Evolutionary conservation across 495 filamentous ascomycete species (phyloP).

Genomic region (Lineolata rhizophorae): DNA sequence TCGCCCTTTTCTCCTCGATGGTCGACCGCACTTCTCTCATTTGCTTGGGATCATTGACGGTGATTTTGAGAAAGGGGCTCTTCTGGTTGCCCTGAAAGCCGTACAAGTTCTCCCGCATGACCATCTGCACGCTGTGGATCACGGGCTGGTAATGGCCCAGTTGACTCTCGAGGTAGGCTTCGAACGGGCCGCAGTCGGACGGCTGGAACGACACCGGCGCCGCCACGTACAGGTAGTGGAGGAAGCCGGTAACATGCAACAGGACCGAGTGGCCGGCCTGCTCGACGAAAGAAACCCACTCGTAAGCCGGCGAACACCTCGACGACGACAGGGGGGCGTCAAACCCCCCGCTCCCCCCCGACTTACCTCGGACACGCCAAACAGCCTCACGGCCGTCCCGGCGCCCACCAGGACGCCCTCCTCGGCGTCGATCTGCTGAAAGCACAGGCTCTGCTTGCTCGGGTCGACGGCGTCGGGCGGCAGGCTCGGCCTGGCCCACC

Average conservation of each 20-base stretch:
- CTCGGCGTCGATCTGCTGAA: conserved; percentile 91
- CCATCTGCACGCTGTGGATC: conserved; percentile 53
- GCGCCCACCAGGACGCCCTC: conserved; percentile 60
- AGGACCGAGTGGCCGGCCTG: conserved; percentile 76
- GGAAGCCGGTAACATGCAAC: conserved; percentile 85
- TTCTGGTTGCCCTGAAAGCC: conserved; percentile 82
- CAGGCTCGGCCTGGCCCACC: conserved; percentile 67
- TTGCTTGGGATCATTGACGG: conserved; percentile 65
- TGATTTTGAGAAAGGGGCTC: conserved; percentile 81
- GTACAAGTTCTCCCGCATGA: conserved; percentile 72
- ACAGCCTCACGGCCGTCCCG: conserved; percentile 60
- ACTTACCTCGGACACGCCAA: conserved; percentile 97
- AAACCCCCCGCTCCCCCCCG: no score
- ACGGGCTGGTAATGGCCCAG: conserved; percentile 38
- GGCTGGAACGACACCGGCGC: conserved; percentile 64
- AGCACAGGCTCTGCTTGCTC: conserved; percentile 48
- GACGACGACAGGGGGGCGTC: no score
- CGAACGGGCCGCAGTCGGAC: conserved; percentile 54
- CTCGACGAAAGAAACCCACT: neutral
- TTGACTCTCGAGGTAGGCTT: conserved; percentile 51
- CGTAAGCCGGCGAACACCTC: conserved; percentile 5
- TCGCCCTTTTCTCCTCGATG: conserved; percentile 55
- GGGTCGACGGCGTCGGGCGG: conserved; percentile 44
- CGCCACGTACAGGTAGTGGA: conserved; percentile 87
- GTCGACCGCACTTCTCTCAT: conserved; percentile 47